These are phyloP conservation scores for Pestalotiopsis sp. DNA, from an alignment of 2,329 filamentous ascomycete genomes.

Conservation along the genomic window DNA sequence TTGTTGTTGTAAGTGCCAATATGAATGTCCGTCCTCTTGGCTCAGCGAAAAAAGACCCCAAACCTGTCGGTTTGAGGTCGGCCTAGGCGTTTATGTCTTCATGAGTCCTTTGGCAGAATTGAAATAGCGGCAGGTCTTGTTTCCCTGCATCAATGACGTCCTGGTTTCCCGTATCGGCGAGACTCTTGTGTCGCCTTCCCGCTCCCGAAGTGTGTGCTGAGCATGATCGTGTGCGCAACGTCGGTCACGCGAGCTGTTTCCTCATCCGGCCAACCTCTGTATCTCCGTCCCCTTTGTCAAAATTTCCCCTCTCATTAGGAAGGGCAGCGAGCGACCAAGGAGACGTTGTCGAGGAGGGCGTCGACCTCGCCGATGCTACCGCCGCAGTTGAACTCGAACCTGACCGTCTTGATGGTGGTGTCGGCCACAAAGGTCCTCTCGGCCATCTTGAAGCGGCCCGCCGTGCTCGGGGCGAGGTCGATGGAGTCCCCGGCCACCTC, in stretches of 20 bases:
- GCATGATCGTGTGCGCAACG: neutral
- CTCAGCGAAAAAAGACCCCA: neutral
- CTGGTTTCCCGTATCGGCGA: neutral
- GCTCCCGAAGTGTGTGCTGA: neutral
- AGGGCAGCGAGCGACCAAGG: neutral
- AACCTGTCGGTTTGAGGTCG: neutral
- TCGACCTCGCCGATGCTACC: conserved; percentile 3
- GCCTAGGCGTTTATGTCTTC: neutral
- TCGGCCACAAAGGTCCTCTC: neutral
- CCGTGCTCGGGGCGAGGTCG: neutral
- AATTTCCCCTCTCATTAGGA: neutral
- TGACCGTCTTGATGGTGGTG: neutral
- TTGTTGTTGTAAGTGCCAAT: neutral
- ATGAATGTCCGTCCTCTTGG: neutral
- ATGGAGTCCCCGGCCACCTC: neutral
- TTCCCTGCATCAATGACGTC: neutral
- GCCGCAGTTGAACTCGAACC: conserved; percentile 3
- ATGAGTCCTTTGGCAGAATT: neutral
- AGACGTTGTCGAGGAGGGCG: conserved; percentile 1
- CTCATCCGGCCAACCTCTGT: neutral
- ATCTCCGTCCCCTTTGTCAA: neutral
- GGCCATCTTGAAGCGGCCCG: neutral
- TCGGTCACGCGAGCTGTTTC: neutral
- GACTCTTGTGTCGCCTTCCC: neutral
- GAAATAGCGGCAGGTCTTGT: neutral